phyloP scores from a whole-genome alignment of 2,329 filamentous ascomycete species.

The Hypoxylon sp. region DNA sequence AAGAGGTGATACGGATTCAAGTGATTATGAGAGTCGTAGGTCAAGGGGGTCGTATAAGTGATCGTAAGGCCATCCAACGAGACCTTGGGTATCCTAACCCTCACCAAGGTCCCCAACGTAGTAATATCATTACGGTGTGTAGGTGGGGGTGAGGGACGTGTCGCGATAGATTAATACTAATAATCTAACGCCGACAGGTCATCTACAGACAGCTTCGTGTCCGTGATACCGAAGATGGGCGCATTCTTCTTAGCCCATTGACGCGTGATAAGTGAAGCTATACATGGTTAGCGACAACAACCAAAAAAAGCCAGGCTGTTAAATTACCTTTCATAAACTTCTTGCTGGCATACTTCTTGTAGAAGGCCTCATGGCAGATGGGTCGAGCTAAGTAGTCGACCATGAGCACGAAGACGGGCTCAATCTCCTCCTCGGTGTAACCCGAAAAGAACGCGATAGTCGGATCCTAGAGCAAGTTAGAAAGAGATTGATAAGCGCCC shows the following conservation, averaged over 20 bases:
- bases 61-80: constrained; percentile 53
- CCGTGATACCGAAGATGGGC: constrained; percentile 67
- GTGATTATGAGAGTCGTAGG: constrained; percentile 44
- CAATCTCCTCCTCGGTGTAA: constrained; percentile 92
- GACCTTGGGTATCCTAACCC: constrained; percentile 52
- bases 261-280: constrained; percentile 91
- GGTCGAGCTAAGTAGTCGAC: constrained; percentile 95
- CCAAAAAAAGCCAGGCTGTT: constrained; percentile 48
- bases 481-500: constrained; percentile 32
- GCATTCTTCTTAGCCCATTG: constrained; percentile 93
- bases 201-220: constrained; percentile 66
- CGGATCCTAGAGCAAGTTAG: constrained; percentile 73
- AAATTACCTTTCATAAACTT: constrained; percentile 96
- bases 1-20: constrained; percentile 30
- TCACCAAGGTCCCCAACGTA: constrained; percentile 46
- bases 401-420: constrained; percentile 94
- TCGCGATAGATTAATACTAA: constrained; percentile 15
- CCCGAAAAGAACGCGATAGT: constrained; percentile 92
- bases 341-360: constrained; percentile 99
- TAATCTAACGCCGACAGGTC: constrained; percentile 57
- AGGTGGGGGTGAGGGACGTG: constrained; percentile 22
- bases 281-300: constrained; percentile 47
- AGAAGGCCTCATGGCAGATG: constrained; percentile 95
- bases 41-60: constrained; percentile 50
- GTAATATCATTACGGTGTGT: constrained; percentile 46